phyloP scores from a whole-genome alignment of 768 basidiomycete genomes.

The Rhodocollybia butyracea region DNA sequence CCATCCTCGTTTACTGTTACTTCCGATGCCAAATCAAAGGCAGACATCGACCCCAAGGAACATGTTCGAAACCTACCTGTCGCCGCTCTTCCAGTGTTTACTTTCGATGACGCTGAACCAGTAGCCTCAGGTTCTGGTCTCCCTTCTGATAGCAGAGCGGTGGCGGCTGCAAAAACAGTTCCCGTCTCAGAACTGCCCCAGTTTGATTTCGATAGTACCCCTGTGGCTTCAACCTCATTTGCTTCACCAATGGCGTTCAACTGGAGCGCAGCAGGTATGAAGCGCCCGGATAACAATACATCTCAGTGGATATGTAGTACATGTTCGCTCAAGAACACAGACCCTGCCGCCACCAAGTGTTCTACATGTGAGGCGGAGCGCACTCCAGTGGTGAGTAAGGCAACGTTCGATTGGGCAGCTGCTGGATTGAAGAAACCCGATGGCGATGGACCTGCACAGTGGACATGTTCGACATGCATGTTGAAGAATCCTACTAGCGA shows the following conservation, averaged over 20 bases:
- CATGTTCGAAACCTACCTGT: conserved; percentile 25
- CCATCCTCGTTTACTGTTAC: conserved; percentile 23
- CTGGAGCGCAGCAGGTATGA: conserved; percentile 61
- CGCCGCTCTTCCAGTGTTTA: conserved; percentile 33
- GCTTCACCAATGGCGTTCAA: conserved; percentile 41
- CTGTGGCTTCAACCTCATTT: conserved; percentile 8
- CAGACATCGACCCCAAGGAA: conserved; percentile 21
- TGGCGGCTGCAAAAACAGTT: conserved; percentile 33
- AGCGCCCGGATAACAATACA: conserved; percentile 23
- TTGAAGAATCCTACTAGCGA: conserved; percentile 35
- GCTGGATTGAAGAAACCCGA: conserved; percentile 39
- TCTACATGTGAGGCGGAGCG: conserved; percentile 44
- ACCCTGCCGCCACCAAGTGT: conserved; percentile 44
- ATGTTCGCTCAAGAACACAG: conserved; percentile 51
- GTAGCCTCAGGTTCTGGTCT: conserved; percentile 18
- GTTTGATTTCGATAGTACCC: conserved; percentile 29
- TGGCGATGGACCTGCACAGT: conserved; percentile 19
- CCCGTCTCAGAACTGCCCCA: conserved; percentile 43
- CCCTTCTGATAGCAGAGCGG: conserved; percentile 18
- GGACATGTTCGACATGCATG: conserved; percentile 46
- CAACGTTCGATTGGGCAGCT: conserved; percentile 43
- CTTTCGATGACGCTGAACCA: conserved; percentile 27
- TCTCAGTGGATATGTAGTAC: conserved; percentile 53
- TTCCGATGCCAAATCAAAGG: conserved; percentile 10
- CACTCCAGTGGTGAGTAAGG: neutral